These are phyloP conservation scores for Russula compacta DNA, from an alignment of 768 basidiomycete species.

Conservation along the genomic window DNA sequence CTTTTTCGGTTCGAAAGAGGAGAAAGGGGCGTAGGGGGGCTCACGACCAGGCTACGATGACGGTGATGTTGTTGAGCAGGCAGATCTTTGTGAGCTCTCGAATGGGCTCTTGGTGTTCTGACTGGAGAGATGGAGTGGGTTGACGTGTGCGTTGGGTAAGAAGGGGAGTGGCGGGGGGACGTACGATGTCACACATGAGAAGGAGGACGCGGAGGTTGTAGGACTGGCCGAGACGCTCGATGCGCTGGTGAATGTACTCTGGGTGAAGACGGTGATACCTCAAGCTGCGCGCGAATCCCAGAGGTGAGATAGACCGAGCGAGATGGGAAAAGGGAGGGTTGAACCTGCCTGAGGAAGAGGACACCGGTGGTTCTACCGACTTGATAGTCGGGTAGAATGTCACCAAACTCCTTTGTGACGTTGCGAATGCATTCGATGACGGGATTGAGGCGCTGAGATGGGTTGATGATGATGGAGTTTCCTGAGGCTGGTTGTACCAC, in stretches of 20 bases:
- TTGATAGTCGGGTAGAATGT: constrained; percentile 90
- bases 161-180: constrained; percentile 25
- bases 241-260: constrained; percentile 89
- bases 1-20: not conserved
- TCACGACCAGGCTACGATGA: constrained; percentile 88
- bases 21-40: constrained; percentile 20
- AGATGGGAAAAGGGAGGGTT: not conserved
- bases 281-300: constrained; percentile 40
- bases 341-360: constrained; percentile 88
- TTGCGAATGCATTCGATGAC: constrained; percentile 81
- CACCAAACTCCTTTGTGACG: constrained; percentile 89
- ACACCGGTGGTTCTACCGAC: constrained; percentile 92
- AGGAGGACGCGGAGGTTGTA: constrained; percentile 83
- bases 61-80: constrained; percentile 86
- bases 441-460: constrained; percentile 65
- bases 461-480: constrained; percentile 29
- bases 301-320: not conserved
- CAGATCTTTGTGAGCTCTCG: constrained; percentile 91
- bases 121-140: constrained; percentile 35
- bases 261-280: constrained; percentile 96
- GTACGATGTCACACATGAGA: constrained; percentile 84
- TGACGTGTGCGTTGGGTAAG: not conserved
- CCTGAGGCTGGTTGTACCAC: constrained; percentile 28
- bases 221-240: constrained; percentile 72
- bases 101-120: constrained; percentile 85